Evolutionary conservation across 108 stramenopile species (phyloP), one percentile per base, ranked within the genome.

Genomic region (Aurantiochytrium sp.): DNA sequence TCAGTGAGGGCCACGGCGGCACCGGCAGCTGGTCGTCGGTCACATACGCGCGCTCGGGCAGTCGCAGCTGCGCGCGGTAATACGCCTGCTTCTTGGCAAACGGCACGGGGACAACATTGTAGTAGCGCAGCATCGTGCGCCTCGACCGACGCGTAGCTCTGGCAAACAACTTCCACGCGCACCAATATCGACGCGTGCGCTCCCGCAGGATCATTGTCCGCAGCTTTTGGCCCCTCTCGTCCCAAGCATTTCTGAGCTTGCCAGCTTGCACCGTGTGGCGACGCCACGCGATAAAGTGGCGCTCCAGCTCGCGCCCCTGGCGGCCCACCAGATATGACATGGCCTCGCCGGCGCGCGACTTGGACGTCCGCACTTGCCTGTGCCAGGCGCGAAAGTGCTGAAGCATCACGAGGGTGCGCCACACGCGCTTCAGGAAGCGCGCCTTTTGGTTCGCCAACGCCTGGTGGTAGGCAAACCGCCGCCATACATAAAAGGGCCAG

Each of bases 401-500:
- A 12, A 81, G 24, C 12, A 42, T 41, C 42, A 41, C 39, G 1
- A 81, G 45, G 24, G 73, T 81, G n/a, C 12, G 12, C 73, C 73
- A 81, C 8, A 81, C 73, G 21, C 73, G 39, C 24, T 81, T 81
- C 17, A 81, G 30, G 1, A 81, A 81, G 6, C 30, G 21, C 12
- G 73, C 73, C 45, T 81, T 81, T 12, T 81, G 6, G 6, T 48
- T 81, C 10, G 73, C 73, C 21, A 48, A 6, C 0, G 30, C 27
- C 6, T 48, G 39, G 19, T 81, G 73, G 24, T 21, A n/a, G 6
- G 73, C 45, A 17, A n/a, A 81, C 19, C 73, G 73, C 0, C 73
- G 39, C 73, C 73, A 81, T 12, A 81, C 45, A 81, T 48, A 81
- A 81, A 81, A 81, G n/a, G 73, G 73, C 73, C 73, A 81, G 24